A percentile compares a stretch with the other conserved stretches of the same genome.
phyloP scores from a whole-genome alignment of 2,329 filamentous ascomycete genomes.

The Cytospora chrysosperma region DNA sequence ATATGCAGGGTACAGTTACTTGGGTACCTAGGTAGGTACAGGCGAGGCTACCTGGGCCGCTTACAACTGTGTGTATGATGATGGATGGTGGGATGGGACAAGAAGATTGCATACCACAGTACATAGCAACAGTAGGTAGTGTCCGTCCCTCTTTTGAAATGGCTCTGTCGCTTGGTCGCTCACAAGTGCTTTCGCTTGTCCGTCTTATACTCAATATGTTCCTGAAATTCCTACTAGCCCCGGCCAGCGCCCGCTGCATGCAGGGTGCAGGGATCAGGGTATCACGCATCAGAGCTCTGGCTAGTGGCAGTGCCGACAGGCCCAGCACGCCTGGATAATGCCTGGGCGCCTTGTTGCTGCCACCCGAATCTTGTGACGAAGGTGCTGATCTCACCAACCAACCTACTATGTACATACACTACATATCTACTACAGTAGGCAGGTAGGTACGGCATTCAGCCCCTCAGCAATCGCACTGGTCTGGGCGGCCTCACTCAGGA shows the following conservation, averaged over 20 bases:
- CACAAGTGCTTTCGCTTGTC: background rate
- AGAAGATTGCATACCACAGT: background rate
- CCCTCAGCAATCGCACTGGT: background rate
- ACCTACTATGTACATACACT: too few relatives aligned
- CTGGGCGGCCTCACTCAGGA: background rate
- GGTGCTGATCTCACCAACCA: background rate
- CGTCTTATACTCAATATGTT: background rate
- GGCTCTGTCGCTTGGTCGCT: background rate
- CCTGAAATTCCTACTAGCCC: constrained; percentile 12
- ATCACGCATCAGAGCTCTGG: background rate
- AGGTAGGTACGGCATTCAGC: background rate
- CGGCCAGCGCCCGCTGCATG: constrained; percentile 10
- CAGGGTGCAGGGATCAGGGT: constrained; percentile 17
- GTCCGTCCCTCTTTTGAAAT: background rate
- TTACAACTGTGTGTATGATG: too few relatives aligned
- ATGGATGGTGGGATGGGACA: background rate
- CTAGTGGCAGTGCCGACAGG: background rate
- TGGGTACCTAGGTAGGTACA: background rate
- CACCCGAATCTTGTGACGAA: background rate
- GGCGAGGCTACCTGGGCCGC: too few relatives aligned
- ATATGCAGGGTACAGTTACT: too few relatives aligned
- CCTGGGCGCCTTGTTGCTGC: background rate
- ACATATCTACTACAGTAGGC: too few relatives aligned
- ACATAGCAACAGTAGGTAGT: too few relatives aligned
- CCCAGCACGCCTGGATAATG: background rate